phyloP scores from a whole-genome alignment of 2,329 filamentous ascomycete species.

The Phaeosphaeriaceae sp. region DNA sequence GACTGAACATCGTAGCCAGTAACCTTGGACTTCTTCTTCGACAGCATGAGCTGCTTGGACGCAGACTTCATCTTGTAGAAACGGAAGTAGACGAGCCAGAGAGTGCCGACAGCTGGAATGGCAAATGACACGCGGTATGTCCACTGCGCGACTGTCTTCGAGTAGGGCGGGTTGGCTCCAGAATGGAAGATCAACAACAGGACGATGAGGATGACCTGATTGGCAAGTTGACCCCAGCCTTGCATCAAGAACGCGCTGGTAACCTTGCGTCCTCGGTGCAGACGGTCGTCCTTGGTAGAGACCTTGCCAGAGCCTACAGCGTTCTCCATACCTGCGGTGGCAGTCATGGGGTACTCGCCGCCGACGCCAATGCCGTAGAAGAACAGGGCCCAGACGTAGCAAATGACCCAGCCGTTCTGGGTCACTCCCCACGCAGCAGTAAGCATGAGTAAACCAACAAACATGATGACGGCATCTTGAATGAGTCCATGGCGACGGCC shows the following conservation, averaged over 20 bases:
- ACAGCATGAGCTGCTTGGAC: slow-evolving; percentile 78
- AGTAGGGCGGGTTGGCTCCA: slow-evolving; percentile 77
- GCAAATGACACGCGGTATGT: slow-evolving; percentile 93
- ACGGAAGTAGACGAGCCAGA: slow-evolving; percentile 97
- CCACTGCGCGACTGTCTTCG: slow-evolving; percentile 78
- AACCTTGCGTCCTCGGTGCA: slow-evolving; percentile 95
- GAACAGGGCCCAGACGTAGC: slow-evolving; percentile 94
- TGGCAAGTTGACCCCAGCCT: slow-evolving; percentile 95
- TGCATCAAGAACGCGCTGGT: slow-evolving; percentile 98
- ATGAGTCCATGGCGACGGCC: slow-evolving; percentile 95
- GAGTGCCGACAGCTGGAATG: slow-evolving; percentile 85
- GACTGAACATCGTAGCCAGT: slow-evolving; percentile 93
- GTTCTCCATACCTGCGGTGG: slow-evolving; percentile 93
- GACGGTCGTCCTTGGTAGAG: slow-evolving; percentile 89
- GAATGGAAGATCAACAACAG: slow-evolving; percentile 88
- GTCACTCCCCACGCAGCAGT: slow-evolving; percentile 88
- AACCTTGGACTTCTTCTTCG: slow-evolving; percentile 85
- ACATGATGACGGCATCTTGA: slow-evolving; percentile 94
- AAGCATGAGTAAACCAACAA: slow-evolving; percentile 88
- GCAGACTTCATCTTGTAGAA: slow-evolving; percentile 92
- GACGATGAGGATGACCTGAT: slow-evolving; percentile 88
- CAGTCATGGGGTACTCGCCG: slow-evolving; percentile 96
- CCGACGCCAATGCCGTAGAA: slow-evolving; percentile 80
- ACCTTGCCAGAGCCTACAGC: slow-evolving; percentile 84
- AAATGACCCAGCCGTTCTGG: slow-evolving; percentile 94